Conservation (phyloP, 768 basidiomycete genomes). For the Hygrocybe punicea region DNA sequence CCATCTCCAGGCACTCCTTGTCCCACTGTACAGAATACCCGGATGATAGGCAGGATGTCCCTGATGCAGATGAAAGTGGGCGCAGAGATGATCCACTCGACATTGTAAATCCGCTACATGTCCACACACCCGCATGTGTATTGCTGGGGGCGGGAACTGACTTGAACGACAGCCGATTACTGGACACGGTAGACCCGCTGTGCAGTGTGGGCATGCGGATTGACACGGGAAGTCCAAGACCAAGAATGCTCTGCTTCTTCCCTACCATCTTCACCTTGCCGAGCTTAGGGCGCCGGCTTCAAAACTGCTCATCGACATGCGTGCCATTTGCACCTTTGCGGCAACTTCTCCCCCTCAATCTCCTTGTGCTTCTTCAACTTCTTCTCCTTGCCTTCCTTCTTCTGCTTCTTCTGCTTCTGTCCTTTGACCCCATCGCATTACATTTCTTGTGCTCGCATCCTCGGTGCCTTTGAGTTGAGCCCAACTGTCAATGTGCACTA, state of each 20-base stretch:
- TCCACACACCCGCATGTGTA: conserved; percentile 20
- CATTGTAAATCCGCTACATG: conserved; percentile 38
- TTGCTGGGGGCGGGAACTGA: conserved; percentile 14
- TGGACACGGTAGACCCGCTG: conserved; percentile 38
- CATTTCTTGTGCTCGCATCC: conserved; percentile 26
- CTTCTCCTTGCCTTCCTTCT: conserved; percentile 25
- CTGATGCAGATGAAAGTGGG: conserved; percentile 44
- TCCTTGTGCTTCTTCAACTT: conserved; percentile 29
- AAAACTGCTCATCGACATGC: conserved; percentile 61
- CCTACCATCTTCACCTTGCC: conserved; percentile 37
- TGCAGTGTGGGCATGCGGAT: conserved; percentile 44
- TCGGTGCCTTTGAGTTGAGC: conserved; percentile 48
- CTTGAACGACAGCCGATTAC: conserved; percentile 36
- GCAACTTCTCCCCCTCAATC: conserved; percentile 24
- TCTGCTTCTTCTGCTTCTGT: conserved; percentile 19
- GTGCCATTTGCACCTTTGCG: conserved; percentile 37
- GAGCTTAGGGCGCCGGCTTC: conserved; percentile 57
- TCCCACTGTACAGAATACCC: conserved; percentile 50
- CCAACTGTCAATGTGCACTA: conserved; percentile 73
- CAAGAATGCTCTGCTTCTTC: conserved; percentile 63
- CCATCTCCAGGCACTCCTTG: conserved; percentile 46
- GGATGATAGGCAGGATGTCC: conserved; percentile 36
- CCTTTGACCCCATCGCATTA: conserved; percentile 20
- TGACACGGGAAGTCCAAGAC: conserved; percentile 58
- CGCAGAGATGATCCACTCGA: conserved; percentile 44